Evolutionary conservation across 2,329 filamentous ascomycete genomes (phyloP).

Genomic region (Arthroderma uncinatum): DNA sequence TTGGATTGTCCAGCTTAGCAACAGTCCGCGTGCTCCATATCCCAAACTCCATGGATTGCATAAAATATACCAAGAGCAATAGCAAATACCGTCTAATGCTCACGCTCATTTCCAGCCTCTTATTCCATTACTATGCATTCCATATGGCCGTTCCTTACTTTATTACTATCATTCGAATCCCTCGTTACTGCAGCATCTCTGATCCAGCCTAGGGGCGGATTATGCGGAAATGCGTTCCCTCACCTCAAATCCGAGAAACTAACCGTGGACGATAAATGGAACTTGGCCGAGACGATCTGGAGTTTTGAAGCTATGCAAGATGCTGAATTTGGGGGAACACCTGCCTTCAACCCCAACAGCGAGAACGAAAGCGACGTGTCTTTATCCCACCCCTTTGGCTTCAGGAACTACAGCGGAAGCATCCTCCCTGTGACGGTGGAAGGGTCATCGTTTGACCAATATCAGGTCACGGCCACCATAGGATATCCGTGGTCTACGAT

Average conservation of each 20-base stretch:
- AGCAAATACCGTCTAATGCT: neutral
- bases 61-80: neutral
- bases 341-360: slow-evolving; percentile 9
- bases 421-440: neutral
- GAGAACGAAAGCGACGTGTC: neutral
- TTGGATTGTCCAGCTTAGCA: neutral
- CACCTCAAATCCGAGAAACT: slow-evolving; percentile 10
- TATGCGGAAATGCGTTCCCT: slow-evolving; percentile 8
- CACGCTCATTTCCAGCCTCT: neutral
- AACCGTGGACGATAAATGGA: slow-evolving; percentile 9
- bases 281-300: slow-evolving; percentile 10
- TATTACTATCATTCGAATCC: slow-evolving; percentile 7
- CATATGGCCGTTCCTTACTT: slow-evolving; percentile 11
- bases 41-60: neutral
- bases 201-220: neutral
- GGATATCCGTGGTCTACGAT: slow-evolving; percentile 19
- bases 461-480: slow-evolving; percentile 13
- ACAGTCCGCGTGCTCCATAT: neutral
- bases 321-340: slow-evolving; percentile 13
- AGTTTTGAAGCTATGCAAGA: slow-evolving; percentile 5
- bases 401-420: neutral
- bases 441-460: slow-evolving; percentile 9
- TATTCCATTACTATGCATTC: slow-evolving; percentile 11
- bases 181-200: slow-evolving; percentile 1
- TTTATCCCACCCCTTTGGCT: neutral